Conservation (phyloP, 305 asterid genomes). For the Fraxinus dipetala region DNA sequence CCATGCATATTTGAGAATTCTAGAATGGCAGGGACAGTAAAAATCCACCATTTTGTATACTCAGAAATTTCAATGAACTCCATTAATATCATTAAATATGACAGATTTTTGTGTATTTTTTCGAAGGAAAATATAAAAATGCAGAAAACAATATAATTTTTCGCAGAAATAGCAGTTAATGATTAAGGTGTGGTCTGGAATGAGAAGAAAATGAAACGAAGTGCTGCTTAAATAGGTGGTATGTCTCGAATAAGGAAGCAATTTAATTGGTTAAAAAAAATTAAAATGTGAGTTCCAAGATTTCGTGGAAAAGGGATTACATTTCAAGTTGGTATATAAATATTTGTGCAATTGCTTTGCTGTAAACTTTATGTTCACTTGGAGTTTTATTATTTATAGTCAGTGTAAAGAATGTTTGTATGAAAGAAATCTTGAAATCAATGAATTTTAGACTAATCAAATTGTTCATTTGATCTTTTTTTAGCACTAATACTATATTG, state of each 20-base stretch:
- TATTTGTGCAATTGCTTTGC: background rate
- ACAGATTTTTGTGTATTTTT: background rate
- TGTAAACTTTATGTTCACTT: background rate
- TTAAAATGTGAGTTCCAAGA: constrained; percentile 7
- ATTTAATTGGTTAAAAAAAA: background rate
- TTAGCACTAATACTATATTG: too few relatives aligned
- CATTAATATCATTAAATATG: constrained; percentile 23
- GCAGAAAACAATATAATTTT: background rate
- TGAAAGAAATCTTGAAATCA: background rate
- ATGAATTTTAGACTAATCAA: background rate
- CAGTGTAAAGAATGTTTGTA: background rate
- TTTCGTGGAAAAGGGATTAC: constrained; percentile 11
- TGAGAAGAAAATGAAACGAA: constrained; percentile 10
- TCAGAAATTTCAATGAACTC: constrained; percentile 31
- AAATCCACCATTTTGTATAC: constrained; percentile 41
- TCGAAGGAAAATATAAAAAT: background rate
- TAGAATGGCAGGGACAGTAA: constrained; percentile 41
- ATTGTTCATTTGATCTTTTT: background rate
- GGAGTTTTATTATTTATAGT: background rate
- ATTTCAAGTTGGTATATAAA: constrained; percentile 13
- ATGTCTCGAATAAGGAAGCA: constrained; percentile 23
- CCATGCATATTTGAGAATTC: constrained; percentile 30
- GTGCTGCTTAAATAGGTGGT: constrained; percentile 39
- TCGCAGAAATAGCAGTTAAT: background rate
- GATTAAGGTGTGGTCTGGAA: background rate